Evolutionary conservation across 345 rosid species (phyloP).

Genomic region (rapeseed (Brassica napus)): DNA sequence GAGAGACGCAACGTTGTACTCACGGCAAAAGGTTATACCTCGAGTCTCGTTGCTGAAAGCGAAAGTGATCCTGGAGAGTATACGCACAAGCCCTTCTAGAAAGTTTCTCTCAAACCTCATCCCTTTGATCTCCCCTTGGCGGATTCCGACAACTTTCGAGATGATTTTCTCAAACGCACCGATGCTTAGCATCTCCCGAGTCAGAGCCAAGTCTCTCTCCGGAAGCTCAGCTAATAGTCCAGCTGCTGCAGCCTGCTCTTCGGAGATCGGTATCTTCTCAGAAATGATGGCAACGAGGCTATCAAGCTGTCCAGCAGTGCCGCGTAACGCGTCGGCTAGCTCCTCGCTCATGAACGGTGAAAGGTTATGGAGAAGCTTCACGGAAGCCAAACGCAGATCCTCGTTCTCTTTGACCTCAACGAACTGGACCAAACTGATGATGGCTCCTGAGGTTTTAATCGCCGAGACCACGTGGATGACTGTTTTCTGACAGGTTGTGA

Average conservation of each 20-base stretch:
- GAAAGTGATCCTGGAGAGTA: conserved; percentile 83
- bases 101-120: conserved; percentile 72
- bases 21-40: conserved; percentile 67
- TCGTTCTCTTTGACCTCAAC: conserved; percentile 63
- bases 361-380: conserved; percentile 85
- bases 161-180: conserved; percentile 63
- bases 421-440: conserved; percentile 92
- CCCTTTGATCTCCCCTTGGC: conserved; percentile 75
- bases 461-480: conserved; percentile 74
- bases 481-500: conserved; percentile 58
- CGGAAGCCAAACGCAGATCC: conserved; percentile 70
- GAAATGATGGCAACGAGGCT: conserved; percentile 68
- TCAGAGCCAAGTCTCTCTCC: conserved; percentile 81
- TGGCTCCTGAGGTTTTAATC: conserved; percentile 89
- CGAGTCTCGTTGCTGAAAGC: conserved; percentile 61
- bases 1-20: conserved; percentile 59
- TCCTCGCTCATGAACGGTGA: conserved; percentile 85
- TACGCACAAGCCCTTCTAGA: conserved; percentile 80
- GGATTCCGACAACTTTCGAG: conserved; percentile 58
- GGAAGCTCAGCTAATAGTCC: conserved; percentile 93
- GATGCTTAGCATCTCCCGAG: conserved; percentile 77
- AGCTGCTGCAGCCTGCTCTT: conserved; percentile 91
- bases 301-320: conserved; percentile 81
- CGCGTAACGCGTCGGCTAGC: conserved; percentile 74
- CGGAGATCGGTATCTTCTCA: conserved; percentile 62